Conservation (phyloP, 1,284 basidiomycete genomes). For the Fistulinella cinereoalba region DNA sequence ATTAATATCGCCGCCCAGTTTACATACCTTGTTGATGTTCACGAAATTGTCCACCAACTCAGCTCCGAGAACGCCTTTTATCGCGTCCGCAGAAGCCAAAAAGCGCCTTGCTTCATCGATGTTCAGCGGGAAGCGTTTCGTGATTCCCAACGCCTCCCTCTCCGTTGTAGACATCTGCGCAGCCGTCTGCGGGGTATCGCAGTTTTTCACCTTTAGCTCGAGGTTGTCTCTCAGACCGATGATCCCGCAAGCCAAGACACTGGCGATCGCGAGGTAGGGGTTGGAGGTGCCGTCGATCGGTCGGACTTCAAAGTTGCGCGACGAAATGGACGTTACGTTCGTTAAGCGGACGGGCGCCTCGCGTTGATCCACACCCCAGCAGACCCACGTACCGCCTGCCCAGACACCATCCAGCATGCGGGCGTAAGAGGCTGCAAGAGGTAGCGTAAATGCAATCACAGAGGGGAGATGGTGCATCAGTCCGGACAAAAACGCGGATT, state of each 20-base stretch:
- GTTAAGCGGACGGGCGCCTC: conserved; percentile 62
- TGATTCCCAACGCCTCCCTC: conserved; percentile 19
- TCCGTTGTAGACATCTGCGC: conserved; percentile 20
- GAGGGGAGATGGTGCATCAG: conserved; percentile 56
- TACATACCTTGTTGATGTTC: conserved; percentile 20
- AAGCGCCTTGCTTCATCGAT: conserved; percentile 20
- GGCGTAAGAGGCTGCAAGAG: conserved; percentile 57
- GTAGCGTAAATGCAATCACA: conserved; percentile 55
- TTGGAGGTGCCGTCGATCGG: conserved; percentile 57
- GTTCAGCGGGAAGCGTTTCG: conserved; percentile 22
- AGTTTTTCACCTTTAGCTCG: conserved; percentile 15
- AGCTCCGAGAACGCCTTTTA: conserved; percentile 20
- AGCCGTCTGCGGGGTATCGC: background rate
- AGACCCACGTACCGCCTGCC: conserved; percentile 67
- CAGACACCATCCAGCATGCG: conserved; percentile 64
- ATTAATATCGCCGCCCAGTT: background rate
- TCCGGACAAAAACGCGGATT: conserved; percentile 45
- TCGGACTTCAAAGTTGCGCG: conserved; percentile 58
- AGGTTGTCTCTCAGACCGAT: conserved; percentile 29
- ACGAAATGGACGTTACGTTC: conserved; percentile 35
- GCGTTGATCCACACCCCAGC: conserved; percentile 68
- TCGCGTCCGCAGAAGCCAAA: conserved; percentile 15
- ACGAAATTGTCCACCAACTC: conserved; percentile 23
- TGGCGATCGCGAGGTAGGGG: conserved; percentile 42
- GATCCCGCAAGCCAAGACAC: conserved; percentile 37